These are phyloP conservation scores for Acidiella bohemica DNA, from an alignment of 495 filamentous ascomycete genomes.

Conservation along the genomic window DNA sequence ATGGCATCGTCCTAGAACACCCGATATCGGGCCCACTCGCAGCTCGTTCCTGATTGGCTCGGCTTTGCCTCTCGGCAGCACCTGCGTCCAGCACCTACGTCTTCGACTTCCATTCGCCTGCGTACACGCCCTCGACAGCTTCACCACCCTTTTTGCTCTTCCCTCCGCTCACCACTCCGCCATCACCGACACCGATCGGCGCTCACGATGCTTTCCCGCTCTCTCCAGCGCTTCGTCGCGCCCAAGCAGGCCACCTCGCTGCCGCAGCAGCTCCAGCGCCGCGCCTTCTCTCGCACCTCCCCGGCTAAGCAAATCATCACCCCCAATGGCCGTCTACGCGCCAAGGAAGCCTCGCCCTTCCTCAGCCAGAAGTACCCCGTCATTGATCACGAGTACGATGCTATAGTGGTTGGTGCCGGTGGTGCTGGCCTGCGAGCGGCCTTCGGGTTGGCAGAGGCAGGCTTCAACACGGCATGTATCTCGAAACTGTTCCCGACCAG, in stretches of 20 bases:
- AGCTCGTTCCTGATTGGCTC: too few species aligned
- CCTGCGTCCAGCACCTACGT: too few species aligned
- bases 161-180: neutral
- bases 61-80: too few species aligned
- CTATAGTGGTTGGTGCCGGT: conserved; percentile 89
- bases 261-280: conserved; percentile 33
- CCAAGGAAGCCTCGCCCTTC: conserved; percentile 77
- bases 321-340: conserved; percentile 61
- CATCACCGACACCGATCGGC: neutral
- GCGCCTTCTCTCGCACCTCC: conserved; percentile 74
- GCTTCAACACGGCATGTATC: conserved; percentile 97
- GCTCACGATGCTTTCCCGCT: conserved; percentile 10
- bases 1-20: too few species aligned
- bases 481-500: conserved; percentile 96
- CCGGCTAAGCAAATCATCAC: conserved; percentile 71
- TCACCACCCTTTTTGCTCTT: neutral
- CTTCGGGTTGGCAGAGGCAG: conserved; percentile 92
- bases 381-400: conserved; percentile 35
- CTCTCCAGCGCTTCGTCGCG: conserved; percentile 11
- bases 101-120: neutral
- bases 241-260: neutral
- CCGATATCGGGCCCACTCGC: too few species aligned
- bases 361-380: conserved; percentile 42
- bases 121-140: neutral
- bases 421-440: conserved; percentile 90